Conservation (phyloP, 306 rosid genomes). For the Mimosa bimucronata region DNA sequence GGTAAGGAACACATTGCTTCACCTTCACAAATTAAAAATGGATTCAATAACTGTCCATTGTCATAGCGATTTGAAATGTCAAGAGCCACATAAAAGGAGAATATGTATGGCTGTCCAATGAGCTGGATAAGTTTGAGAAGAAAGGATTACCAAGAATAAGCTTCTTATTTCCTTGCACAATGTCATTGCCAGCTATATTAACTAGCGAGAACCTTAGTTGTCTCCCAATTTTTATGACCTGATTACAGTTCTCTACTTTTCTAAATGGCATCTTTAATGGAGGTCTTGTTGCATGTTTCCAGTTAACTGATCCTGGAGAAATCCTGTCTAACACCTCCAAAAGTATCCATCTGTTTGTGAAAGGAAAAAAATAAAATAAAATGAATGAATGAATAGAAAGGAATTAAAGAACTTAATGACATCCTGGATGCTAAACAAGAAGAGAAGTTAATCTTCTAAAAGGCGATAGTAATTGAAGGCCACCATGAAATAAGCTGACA, state of each 20-base stretch:
- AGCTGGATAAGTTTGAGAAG: constrained; percentile 10
- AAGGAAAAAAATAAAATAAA: constrained; percentile 13
- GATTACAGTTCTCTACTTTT: constrained; percentile 97
- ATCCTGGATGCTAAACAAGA: neutral
- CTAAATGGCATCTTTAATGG: constrained; percentile 98
- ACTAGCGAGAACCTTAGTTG: constrained; percentile 82
- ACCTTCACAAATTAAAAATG: too few relatives aligned
- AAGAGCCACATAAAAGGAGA: too few relatives aligned
- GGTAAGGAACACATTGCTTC: too few relatives aligned
- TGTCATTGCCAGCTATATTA: constrained; percentile 89
- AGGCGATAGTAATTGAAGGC: neutral
- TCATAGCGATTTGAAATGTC: too few relatives aligned
- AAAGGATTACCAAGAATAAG: constrained; percentile 82
- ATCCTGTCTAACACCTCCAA: constrained; percentile 91
- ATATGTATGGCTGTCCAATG: neutral
- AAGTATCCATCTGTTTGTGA: constrained; percentile 74
- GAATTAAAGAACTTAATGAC: constrained; percentile 21
- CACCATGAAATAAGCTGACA: neutral
- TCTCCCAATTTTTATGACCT: constrained; percentile 74
- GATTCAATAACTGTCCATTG: too few relatives aligned
- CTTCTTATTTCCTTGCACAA: constrained; percentile 99
- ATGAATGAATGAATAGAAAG: neutral
- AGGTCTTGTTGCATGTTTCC: constrained; percentile 95
- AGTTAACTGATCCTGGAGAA: constrained; percentile 81
- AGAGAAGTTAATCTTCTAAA: neutral